Evolutionary conservation across 1,139 yeast species (phyloP), one percentile per base, ranked within the genome.

Genomic region (Neolecta irregularis): DNA sequence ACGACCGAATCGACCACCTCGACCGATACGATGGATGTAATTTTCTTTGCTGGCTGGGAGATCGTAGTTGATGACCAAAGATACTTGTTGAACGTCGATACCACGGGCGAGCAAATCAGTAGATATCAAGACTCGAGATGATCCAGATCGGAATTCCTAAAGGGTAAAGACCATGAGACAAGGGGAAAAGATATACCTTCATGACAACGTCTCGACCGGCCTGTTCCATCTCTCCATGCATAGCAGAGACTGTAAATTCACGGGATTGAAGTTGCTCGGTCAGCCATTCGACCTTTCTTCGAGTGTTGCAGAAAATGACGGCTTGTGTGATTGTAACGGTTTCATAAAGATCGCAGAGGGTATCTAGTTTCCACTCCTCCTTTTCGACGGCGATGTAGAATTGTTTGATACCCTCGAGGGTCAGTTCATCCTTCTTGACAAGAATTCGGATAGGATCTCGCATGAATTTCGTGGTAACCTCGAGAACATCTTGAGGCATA

Each of bases 1-100:
- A 68, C 98, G 77, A 72, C 98, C 98, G 71, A 88, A 88, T 70
- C 98, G 88, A 69, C 98, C 98, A 69, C 94, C 93, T 72, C 98
- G 81, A 73, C 98, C 98, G 57, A 88, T 88, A 75, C 98, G 79
- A 72, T 88, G 98, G 58, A 88, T 81, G 65, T 88, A 88, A 78
- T 88, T 85, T 67, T 88, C 96, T 64, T 83, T 79, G 75, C 85
- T 81, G 57, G 85, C 70, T 54, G 98, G 98, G 62, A 88, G 71
- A 62, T 88, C 98, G 69, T 79, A 88, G 75, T 88, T 88, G 62
- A 88, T 85, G 56, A 88, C 98, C 57, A 88, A 70, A 39, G 96
- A 85, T 48, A 88, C 96, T 66, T 88, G 98, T 72, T 88, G 98
- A 50, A 88, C 94, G 67, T 88, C 98, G 55, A 88, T 85, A 77